Conservation (phyloP, 108 stramenopile species). For the Asterionellopsis glacialis region DNA sequence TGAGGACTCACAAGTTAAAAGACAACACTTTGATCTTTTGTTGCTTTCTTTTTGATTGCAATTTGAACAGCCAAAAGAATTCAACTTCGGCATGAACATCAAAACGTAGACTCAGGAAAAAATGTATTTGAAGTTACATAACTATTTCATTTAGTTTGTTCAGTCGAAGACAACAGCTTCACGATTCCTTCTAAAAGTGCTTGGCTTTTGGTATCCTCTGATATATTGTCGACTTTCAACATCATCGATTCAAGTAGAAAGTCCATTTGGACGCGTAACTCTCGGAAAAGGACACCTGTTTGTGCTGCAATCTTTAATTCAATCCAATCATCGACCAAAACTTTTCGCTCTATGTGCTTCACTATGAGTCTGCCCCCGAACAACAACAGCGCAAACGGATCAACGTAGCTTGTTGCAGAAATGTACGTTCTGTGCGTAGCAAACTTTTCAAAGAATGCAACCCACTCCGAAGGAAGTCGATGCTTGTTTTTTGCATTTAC, state of each 20-base stretch:
- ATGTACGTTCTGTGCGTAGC: slow-evolving; percentile 55
- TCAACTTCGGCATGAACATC: too few species aligned
- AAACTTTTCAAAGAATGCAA: slow-evolving; percentile 77
- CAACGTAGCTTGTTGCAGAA: slow-evolving; percentile 40
- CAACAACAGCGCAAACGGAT: slow-evolving; percentile 57
- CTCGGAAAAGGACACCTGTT: slow-evolving; percentile 51
- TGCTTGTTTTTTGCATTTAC: slow-evolving; percentile 40
- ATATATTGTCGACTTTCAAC: too few species aligned
- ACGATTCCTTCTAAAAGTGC: too few species aligned
- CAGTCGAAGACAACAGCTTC: too few species aligned
- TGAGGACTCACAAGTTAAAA: too few species aligned
- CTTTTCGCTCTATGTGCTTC: slow-evolving; percentile 47
- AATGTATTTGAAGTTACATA: too few species aligned
- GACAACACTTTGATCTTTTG: too few species aligned
- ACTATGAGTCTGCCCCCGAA: slow-evolving; percentile 58
- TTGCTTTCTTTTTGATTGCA: too few species aligned
- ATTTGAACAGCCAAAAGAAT: too few species aligned
- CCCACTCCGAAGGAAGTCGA: slow-evolving; percentile 25
- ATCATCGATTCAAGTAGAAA: slow-evolving; percentile 9
- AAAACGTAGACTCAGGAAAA: too few species aligned
- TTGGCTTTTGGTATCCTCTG: too few species aligned
- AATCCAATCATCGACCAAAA: slow-evolving; percentile 73
- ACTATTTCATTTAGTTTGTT: too few species aligned
- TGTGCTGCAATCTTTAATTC: slow-evolving; percentile 61
- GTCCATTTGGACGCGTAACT: slow-evolving; percentile 35